A percentile compares a stretch with the other conserved stretches of the same genome.
phyloP scores from a whole-genome alignment of 2,329 filamentous ascomycete species.

The Dactylonectria estremocensis region DNA sequence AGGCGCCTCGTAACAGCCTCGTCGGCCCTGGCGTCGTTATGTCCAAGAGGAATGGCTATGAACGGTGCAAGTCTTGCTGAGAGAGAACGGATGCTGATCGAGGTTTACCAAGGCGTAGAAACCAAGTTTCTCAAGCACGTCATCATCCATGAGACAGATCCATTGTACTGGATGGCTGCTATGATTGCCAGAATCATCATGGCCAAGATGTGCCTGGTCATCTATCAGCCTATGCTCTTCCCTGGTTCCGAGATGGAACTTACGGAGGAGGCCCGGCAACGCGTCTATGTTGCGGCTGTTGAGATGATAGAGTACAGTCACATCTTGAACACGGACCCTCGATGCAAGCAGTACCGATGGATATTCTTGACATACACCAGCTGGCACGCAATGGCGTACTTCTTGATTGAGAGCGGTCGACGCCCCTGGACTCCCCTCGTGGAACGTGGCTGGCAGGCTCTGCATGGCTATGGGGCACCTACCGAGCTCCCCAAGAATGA shows the following conservation, averaged over 20 bases:
- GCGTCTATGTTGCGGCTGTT: constrained; percentile 79
- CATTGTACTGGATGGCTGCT: constrained; percentile 77
- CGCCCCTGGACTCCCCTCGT: constrained; percentile 65
- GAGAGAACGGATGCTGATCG: constrained; percentile 64
- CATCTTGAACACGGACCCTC: constrained; percentile 73
- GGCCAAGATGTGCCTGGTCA: constrained; percentile 83
- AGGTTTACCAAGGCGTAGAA: constrained; percentile 68
- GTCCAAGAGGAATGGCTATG: constrained; percentile 46
- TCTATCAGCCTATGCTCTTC: constrained; percentile 81
- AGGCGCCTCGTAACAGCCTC: constrained; percentile 54
- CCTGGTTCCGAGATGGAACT: constrained; percentile 70
- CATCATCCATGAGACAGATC: constrained; percentile 61
- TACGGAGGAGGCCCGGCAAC: constrained; percentile 75
- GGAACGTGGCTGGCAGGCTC: constrained; percentile 66
- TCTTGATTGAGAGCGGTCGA: constrained; percentile 62
- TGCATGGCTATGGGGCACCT: constrained; percentile 58
- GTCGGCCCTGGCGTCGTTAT: constrained; percentile 53
- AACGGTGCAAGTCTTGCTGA: constrained; percentile 51
- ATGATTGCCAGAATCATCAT: constrained; percentile 80
- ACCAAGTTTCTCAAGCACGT: constrained; percentile 68
- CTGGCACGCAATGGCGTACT: constrained; percentile 67
- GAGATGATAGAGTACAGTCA: constrained; percentile 81
- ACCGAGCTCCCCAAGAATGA: constrained; percentile 62
- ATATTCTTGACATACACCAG: constrained; percentile 66
- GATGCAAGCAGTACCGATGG: constrained; percentile 64